A percentile compares a stretch with the other conserved stretches of the same genome.
These are phyloP conservation scores for Nakazawaea pomicola DNA, from an alignment of 805 yeast genomes.

Conservation along the genomic window DNA sequence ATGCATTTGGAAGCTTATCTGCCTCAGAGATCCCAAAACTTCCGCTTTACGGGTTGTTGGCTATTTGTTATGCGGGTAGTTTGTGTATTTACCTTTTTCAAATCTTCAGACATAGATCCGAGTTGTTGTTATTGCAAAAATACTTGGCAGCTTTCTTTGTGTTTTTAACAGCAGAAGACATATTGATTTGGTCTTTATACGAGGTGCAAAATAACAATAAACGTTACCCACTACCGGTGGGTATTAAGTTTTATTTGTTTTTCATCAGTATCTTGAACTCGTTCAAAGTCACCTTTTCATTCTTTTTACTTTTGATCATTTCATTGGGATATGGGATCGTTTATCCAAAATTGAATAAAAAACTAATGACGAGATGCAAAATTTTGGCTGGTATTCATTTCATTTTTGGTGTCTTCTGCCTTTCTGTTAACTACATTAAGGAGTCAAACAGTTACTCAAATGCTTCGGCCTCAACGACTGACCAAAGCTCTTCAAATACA, in stretches of 20 bases:
- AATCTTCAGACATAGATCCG: conserved; percentile 79
- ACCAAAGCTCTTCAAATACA: conserved; percentile 44
- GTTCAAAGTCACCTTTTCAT: conserved; percentile 78
- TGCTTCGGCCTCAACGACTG: conserved; percentile 24
- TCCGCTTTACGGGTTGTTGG: conserved; percentile 81
- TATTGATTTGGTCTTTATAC: conserved; percentile 87
- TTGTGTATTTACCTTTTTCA: conserved; percentile 82
- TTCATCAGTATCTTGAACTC: conserved; percentile 78
- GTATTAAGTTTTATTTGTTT: conserved; percentile 67
- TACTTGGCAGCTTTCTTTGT: conserved; percentile 83
- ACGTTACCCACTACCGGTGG: conserved; percentile 27
- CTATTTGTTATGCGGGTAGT: conserved; percentile 77
- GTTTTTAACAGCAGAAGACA: conserved; percentile 77
- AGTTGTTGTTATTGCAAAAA: conserved; percentile 83
- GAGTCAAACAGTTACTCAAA: conserved; percentile 27
- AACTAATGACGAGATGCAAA: conserved; percentile 67
- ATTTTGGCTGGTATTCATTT: conserved; percentile 54
- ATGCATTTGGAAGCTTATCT: conserved; percentile 84
- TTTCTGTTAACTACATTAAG: conserved; percentile 37
- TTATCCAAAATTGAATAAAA: conserved; percentile 73
- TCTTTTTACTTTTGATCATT: conserved; percentile 80
- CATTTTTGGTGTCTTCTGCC: conserved; percentile 46
- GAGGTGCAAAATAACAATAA: conserved; percentile 65
- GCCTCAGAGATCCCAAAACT: conserved; percentile 90
- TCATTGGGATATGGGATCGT: conserved; percentile 95